Base-by-base conservation (phyloP, 768 basidiomycete species). In the Daedaleopsis nitida region DNA sequence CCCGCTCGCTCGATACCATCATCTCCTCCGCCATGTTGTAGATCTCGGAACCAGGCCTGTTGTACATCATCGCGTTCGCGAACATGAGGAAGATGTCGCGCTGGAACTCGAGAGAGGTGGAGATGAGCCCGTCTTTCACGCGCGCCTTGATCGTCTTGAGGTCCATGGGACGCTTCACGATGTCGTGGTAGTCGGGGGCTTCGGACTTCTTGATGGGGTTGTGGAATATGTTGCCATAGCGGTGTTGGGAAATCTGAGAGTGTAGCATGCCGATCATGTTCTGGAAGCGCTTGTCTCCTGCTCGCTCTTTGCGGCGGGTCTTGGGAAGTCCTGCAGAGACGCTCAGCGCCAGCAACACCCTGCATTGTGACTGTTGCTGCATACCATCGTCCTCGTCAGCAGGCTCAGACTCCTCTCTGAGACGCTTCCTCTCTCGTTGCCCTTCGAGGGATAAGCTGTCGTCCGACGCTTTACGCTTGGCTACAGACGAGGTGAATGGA, bases 11-110 rank as follows among this genome's bases (percentile, higher is more conserved):
- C 65, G 88, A 87, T 1, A 83, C 69, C 87, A 91, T 87, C 89
- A 91, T 91, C 89, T 91, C 92, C 71, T 93, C 87, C 7, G 96
- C 92, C 92, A 96, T 96, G 55, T 80, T 81, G 64, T 88, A 86
- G n/a, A 96, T 88, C 70, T 93, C 91, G 16, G 89, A 91, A 5
- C 86, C 86, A 1, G 92, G 90, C 50, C 88, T 79, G 65, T 98
- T 98, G 73, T 94, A 98, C 91, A 98, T 94, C 86, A 96, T 89
- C 5, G 96, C 92, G 73, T 98, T 98, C 9, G 94, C 91, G 74
- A 97, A 96, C 89, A 98, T 96, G 63, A 97, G 79, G 70, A 86
- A 89, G 11, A 96, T 84, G 67, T 97, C 96, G 64, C 94, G 81
- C 70, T 96, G 91, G 68, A 89, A 97, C 70, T 98, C 94, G 35